Base-by-base conservation (phyloP, 139 green algal species). In the Chlorella sp. region DNA sequence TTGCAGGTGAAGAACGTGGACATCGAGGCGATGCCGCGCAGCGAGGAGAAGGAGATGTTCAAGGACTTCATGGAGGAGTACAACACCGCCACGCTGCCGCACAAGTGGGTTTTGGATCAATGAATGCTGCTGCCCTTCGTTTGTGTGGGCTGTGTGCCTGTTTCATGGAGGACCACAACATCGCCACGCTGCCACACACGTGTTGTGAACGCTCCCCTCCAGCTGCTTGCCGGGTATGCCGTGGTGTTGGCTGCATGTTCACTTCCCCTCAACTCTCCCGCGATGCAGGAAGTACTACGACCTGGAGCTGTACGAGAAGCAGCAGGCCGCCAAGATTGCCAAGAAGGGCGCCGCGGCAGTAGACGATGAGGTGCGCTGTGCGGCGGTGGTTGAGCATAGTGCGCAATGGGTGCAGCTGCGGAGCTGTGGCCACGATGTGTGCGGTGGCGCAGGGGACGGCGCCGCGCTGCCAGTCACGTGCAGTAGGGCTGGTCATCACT, bases 41-140 rank as follows among this genome's bases (percentile, higher is more conserved):
- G 70, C 47, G 95, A 98, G 41, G 95, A 98, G 90, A 91, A 93
- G 71, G 92, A 97, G 87, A 85, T 98, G 81, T 97, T 96, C 71
- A 75, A 63, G 30, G 82, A 82, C 51, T 90, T 65, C 60, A 90
- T 90, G 82, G 87, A 90, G 68, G 89, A 94, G 60, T 94, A 87
- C 87, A 90, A 91, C 85, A 91, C 90, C 78, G 93, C 88, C 71
- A 96, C 93, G 26, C 68, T 98, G 57, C 90, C 94, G 3, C 91
- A 98, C 84, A 90, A 84, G 75, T 81, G 55, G 0, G 74, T 17
- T 0, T 55, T n/a, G n/a, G n/a, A n/a, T n/a, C n/a, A n/a, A n/a
- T n/a, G n/a, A n/a, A n/a, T n/a, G n/a, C n/a, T n/a, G n/a, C n/a
- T n/a, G n/a, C n/a, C n/a, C n/a, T n/a, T n/a, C n/a, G n/a, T n/a